Percentiles rank a stretch among this genome's conserved stretches.
Evolutionary conservation across 345 rosid species (phyloP).

Genomic region (Eucalyptus regnans): DNA sequence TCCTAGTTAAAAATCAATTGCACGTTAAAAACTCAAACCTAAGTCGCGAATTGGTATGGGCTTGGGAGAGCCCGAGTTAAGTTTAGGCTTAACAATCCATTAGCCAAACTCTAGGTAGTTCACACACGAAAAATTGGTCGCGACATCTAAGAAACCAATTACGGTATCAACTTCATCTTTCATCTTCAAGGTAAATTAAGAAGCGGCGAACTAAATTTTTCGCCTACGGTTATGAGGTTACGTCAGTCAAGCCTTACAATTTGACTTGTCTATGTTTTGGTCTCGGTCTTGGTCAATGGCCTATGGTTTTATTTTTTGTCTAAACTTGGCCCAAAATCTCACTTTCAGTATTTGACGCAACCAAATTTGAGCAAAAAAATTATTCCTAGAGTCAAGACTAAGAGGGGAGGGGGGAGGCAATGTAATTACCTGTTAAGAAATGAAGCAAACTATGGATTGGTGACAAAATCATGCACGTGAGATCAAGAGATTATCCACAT

Average conservation of each 20-base stretch:
- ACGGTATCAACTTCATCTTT: slow-evolving; percentile 4
- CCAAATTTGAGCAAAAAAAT: neutral
- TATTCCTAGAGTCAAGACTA: too few relatives aligned
- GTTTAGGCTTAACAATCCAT: too few relatives aligned
- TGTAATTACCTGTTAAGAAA: neutral
- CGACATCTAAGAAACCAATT: too few relatives aligned
- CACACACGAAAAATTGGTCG: too few relatives aligned
- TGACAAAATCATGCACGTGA: neutral
- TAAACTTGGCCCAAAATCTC: neutral
- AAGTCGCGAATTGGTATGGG: too few relatives aligned
- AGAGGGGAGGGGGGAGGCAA: neutral
- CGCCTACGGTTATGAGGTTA: neutral
- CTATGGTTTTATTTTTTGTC: neutral
- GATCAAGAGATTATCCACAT: neutral
- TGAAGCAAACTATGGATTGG: neutral
- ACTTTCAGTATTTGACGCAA: neutral
- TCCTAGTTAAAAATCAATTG: too few relatives aligned
- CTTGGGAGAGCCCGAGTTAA: too few relatives aligned
- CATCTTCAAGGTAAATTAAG: slow-evolving; percentile 58
- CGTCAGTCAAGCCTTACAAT: neutral
- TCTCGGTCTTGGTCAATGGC: neutral
- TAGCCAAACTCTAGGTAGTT: too few relatives aligned
- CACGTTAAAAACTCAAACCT: too few relatives aligned
- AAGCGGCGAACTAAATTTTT: neutral
- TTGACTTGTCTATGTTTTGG: neutral